phyloP scores from a whole-genome alignment of 2,329 filamentous ascomycete genomes.

The Aspergillus neotritici region DNA sequence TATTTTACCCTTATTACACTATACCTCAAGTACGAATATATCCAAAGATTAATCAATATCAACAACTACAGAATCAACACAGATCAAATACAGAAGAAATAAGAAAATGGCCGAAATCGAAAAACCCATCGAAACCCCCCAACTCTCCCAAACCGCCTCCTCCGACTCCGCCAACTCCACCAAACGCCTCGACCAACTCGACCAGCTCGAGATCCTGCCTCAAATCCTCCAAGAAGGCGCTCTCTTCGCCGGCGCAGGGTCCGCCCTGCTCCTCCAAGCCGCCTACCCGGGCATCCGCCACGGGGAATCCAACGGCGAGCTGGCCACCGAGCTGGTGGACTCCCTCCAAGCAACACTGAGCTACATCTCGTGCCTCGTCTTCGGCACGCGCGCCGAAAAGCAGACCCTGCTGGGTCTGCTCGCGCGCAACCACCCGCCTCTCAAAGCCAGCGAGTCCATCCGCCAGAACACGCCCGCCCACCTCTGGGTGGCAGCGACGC shows the following conservation, averaged over 20 bases:
- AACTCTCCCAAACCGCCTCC: constrained; percentile 13
- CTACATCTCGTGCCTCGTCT: constrained; percentile 32
- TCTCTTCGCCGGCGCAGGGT: constrained; percentile 30
- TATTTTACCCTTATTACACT: no score
- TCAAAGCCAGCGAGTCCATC: constrained; percentile 16
- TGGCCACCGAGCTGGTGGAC: constrained; percentile 27
- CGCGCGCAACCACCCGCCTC: constrained; percentile 17
- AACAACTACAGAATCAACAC: no score
- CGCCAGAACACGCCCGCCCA: constrained; percentile 20
- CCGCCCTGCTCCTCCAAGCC: constrained; percentile 31
- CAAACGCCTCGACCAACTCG: constrained; percentile 24
- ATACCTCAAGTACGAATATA: no score
- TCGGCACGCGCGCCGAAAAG: constrained; percentile 27
- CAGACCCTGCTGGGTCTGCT: constrained; percentile 24
- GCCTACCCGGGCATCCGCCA: constrained; percentile 21
- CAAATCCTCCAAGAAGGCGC: constrained; percentile 34
- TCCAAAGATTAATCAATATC: no score
- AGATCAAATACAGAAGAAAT: background rate
- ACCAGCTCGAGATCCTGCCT: constrained; percentile 30
- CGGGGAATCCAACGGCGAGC: constrained; percentile 11
- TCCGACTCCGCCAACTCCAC: constrained; percentile 10
- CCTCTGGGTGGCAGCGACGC: constrained; percentile 31
- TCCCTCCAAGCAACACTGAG: constrained; percentile 27
- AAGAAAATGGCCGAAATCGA: constrained; percentile 5
- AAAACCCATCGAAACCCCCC: constrained; percentile 5